These are phyloP conservation scores for Rasamsonia emersonii DNA, from an alignment of 2,329 filamentous ascomycete species.

Conservation along the genomic window DNA sequence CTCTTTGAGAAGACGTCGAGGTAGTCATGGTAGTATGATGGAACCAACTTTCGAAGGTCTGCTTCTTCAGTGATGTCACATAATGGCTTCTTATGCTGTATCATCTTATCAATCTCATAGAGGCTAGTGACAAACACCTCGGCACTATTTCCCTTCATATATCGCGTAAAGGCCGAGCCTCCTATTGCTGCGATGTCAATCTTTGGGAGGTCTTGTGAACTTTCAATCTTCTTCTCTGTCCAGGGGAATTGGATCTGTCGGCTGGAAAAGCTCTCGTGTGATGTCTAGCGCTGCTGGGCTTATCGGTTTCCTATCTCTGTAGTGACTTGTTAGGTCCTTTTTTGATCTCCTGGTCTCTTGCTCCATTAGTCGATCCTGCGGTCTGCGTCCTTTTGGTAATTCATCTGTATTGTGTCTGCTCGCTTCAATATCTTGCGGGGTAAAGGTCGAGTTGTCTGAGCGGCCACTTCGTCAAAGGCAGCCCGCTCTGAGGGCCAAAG, in stretches of 20 bases:
- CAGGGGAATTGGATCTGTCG: too few relatives aligned
- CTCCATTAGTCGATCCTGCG: not conserved
- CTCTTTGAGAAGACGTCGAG: conserved; percentile 1
- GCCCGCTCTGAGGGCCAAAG: conserved; percentile 1
- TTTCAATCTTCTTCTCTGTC: too few relatives aligned
- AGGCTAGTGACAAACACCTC: not conserved
- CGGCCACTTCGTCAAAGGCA: not conserved
- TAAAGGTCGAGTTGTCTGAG: not conserved
- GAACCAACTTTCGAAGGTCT: not conserved
- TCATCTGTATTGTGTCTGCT: not conserved
- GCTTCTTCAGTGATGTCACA: not conserved
- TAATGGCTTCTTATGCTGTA: not conserved
- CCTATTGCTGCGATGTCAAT: not conserved
- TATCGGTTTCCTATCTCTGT: too few relatives aligned
- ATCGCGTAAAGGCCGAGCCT: not conserved
- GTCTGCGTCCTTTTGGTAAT: not conserved
- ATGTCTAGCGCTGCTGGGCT: too few relatives aligned
- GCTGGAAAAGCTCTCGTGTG: too few relatives aligned
- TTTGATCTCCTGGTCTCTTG: too few relatives aligned
- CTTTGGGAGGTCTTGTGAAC: not conserved
- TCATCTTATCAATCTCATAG: not conserved
- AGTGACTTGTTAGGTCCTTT: too few relatives aligned
- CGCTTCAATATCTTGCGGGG: not conserved
- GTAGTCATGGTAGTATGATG: not conserved
- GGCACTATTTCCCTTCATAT: not conserved